Percentiles rank a stretch among this genome's conserved stretches.
phyloP scores from a whole-genome alignment of 2,329 filamentous ascomycete species.

The Curvularia hawaiiensis region DNA sequence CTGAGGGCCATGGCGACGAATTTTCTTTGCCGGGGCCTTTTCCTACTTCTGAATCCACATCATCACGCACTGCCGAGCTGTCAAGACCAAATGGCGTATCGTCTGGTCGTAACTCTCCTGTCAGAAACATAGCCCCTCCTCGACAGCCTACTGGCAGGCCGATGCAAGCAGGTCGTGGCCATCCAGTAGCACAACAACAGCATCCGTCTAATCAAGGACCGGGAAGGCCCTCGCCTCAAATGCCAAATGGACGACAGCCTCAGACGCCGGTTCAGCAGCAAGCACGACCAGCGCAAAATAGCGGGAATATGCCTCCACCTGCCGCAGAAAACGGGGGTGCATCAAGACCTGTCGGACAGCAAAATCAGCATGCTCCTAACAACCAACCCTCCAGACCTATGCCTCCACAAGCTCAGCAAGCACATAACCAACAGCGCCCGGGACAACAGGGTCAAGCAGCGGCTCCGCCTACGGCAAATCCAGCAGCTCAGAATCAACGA shows the following conservation, averaged over 20 bases:
- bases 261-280: slow-evolving; percentile 35
- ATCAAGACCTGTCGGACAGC: slow-evolving; percentile 25
- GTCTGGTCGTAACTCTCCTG: slow-evolving; percentile 31
- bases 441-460: slow-evolving; percentile 18
- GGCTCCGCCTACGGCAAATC: slow-evolving; percentile 20
- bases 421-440: slow-evolving; percentile 20
- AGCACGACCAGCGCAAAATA: slow-evolving; percentile 27
- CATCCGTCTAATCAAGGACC: slow-evolving; percentile 31
- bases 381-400: slow-evolving; percentile 33
- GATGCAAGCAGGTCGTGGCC: slow-evolving; percentile 29
- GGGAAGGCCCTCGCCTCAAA: slow-evolving; percentile 24
- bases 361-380: slow-evolving; percentile 21
- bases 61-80: slow-evolving; percentile 17
- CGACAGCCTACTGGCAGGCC: slow-evolving; percentile 31
- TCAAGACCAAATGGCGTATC: slow-evolving; percentile 23
- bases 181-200: slow-evolving; percentile 32
- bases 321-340: slow-evolving; percentile 27
- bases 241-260: slow-evolving; percentile 36
- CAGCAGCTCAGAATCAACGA: slow-evolving; percentile 27
- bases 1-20: slow-evolving; percentile 69
- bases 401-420: slow-evolving; percentile 33
- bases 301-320: slow-evolving; percentile 30
- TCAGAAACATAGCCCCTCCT: slow-evolving; percentile 24
- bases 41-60: slow-evolving; percentile 23
- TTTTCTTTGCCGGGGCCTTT: slow-evolving; percentile 35